phyloP scores from a whole-genome alignment of 208 protist genomes.

The Trichomonas gallinae region DNA sequence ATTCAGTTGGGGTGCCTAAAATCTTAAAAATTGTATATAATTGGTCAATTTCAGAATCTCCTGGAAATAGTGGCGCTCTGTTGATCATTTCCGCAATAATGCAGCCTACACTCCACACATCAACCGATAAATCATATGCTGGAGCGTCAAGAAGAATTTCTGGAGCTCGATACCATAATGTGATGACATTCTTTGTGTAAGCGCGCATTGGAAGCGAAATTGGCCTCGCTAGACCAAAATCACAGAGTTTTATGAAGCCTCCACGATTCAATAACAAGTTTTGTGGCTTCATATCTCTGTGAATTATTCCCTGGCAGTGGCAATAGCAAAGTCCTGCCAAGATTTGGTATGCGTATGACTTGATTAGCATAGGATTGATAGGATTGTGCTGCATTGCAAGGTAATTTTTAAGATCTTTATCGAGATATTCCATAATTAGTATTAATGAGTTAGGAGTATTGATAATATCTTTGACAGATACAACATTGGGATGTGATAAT shows the following conservation, averaged over 20 bases:
- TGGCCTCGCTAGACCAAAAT: conserved; percentile 52
- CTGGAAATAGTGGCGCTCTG: conserved; percentile 80
- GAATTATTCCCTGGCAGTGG: conserved; percentile 59
- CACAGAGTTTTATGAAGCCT: conserved; percentile 53
- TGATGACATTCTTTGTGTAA: neutral
- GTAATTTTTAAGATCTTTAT: neutral
- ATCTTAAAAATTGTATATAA: conserved; percentile 83
- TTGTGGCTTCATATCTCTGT: conserved; percentile 68
- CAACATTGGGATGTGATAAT: conserved; percentile 38
- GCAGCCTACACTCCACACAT: conserved; percentile 31
- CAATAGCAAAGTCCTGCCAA: conserved; percentile 61
- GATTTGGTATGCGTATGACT: conserved; percentile 49
- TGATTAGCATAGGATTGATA: neutral
- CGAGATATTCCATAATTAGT: neutral
- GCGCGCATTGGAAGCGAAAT: conserved; percentile 36
- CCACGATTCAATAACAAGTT: conserved; percentile 59
- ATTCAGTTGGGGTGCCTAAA: neutral
- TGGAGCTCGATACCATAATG: conserved; percentile 27
- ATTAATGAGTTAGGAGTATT: neutral
- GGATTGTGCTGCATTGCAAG: neutral
- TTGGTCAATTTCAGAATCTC: conserved; percentile 66
- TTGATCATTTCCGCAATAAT: conserved; percentile 24
- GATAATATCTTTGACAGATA: conserved; percentile 33
- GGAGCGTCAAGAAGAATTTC: conserved; percentile 7
- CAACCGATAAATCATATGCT: conserved; percentile 13